These are phyloP conservation scores for Termitomyces sp. DNA, from an alignment of 768 basidiomycete genomes.

Conservation along the genomic window DNA sequence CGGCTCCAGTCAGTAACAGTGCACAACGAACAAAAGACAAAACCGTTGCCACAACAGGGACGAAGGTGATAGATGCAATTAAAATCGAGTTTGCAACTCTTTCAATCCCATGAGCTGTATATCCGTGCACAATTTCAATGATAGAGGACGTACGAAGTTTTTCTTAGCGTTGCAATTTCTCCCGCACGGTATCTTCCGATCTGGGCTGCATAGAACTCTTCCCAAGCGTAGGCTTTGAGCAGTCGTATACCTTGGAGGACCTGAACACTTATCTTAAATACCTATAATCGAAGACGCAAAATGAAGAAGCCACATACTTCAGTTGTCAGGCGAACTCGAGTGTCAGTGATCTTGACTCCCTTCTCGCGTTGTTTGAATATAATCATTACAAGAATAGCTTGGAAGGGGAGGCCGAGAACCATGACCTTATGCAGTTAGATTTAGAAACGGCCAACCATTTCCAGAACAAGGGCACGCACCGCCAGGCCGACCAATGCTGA, in stretches of 20 bases:
- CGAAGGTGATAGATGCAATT: constrained; percentile 40
- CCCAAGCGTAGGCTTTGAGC: constrained; percentile 63
- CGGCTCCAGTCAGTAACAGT: background rate
- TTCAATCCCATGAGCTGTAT: constrained; percentile 6
- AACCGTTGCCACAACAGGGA: constrained; percentile 48
- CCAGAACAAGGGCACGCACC: constrained; percentile 20
- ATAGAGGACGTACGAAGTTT: constrained; percentile 27
- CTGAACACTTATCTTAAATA: constrained; percentile 16
- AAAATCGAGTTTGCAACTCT: constrained; percentile 33
- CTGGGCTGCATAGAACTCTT: constrained; percentile 40
- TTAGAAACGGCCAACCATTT: background rate
- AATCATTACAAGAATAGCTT: constrained; percentile 43
- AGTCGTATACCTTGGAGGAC: constrained; percentile 64
- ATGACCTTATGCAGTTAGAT: constrained; percentile 30
- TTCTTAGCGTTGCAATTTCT: constrained; percentile 35
- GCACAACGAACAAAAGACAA: constrained; percentile 41
- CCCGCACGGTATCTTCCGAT: constrained; percentile 33
- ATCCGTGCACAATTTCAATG: background rate
- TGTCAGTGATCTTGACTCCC: constrained; percentile 62
- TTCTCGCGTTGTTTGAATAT: constrained; percentile 51
- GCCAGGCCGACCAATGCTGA: constrained; percentile 65
- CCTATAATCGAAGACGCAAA: background rate
- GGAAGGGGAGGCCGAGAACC: constrained; percentile 54
- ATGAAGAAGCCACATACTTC: constrained; percentile 32
- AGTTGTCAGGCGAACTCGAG: constrained; percentile 56